phyloP scores from a whole-genome alignment of 2,329 filamentous ascomycete species.

The Aquanectria penicillioides region DNA sequence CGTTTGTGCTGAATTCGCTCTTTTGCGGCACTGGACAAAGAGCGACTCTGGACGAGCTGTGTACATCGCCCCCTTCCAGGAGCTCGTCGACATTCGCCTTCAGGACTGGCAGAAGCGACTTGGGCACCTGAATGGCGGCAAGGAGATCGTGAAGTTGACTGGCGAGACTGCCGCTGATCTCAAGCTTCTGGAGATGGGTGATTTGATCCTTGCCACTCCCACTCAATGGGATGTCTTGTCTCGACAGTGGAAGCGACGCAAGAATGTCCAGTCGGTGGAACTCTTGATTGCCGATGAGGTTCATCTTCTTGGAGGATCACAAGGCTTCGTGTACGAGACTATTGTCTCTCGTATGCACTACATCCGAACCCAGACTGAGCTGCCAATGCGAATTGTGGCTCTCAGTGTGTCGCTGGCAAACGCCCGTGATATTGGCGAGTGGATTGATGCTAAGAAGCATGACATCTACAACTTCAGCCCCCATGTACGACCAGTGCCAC shows the following conservation, averaged over 20 bases:
- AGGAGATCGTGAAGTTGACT: slow-evolving; percentile 90
- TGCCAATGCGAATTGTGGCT: slow-evolving; percentile 86
- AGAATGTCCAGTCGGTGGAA: slow-evolving; percentile 91
- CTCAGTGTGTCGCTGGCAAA: slow-evolving; percentile 93
- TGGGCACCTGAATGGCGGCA: slow-evolving; percentile 78
- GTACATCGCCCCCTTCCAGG: slow-evolving; percentile 94
- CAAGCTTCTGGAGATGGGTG: slow-evolving; percentile 85
- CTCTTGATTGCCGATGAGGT: slow-evolving; percentile 96
- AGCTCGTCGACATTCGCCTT: slow-evolving; percentile 83
- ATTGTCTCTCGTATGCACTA: slow-evolving; percentile 98
- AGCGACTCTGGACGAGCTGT: slow-evolving; percentile 75
- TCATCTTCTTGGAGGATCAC: slow-evolving; percentile 87
- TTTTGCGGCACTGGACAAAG: slow-evolving; percentile 84
- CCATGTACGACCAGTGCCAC: slow-evolving; percentile 84
- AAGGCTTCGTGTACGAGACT: slow-evolving; percentile 93
- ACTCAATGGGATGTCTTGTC: slow-evolving; percentile 96
- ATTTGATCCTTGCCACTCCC: slow-evolving; percentile 92
- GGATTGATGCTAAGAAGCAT: slow-evolving; percentile 97
- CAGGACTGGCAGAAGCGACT: slow-evolving; percentile 89
- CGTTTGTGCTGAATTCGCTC: slow-evolving; percentile 92
- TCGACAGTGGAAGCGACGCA: slow-evolving; percentile 94
- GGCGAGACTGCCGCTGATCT: slow-evolving; percentile 93
- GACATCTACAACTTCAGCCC: slow-evolving; percentile 99
- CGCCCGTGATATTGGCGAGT: slow-evolving; percentile 93
- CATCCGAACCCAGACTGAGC: slow-evolving; percentile 88